Percentiles rank a stretch among this genome's conserved stretches.
phyloP scores from a whole-genome alignment of 1,284 basidiomycete species.

The Xerocomus minutiporus region DNA sequence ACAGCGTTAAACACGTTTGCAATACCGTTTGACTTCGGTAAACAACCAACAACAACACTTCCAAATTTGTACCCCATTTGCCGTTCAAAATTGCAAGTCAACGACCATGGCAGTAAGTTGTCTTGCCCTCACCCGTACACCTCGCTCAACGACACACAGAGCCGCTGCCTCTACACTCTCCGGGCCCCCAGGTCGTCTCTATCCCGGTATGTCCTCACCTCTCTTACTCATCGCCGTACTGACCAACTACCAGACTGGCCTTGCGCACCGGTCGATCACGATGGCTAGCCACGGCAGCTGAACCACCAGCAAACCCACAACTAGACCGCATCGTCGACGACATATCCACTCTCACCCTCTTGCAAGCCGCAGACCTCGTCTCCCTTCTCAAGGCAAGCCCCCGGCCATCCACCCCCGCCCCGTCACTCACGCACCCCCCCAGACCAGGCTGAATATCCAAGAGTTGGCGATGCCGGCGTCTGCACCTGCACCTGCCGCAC shows the following conservation, averaged over 20 bases:
- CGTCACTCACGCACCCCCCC: background rate
- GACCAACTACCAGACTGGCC: background rate
- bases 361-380: constrained; percentile 98
- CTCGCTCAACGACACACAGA: too few relatives aligned
- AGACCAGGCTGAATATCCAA: constrained; percentile 95
- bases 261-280: constrained; percentile 13
- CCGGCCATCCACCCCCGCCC: too few relatives aligned
- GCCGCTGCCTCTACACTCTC: background rate
- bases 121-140: too few relatives aligned
- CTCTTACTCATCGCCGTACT: background rate
- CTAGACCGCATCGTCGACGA: constrained; percentile 88
- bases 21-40: background rate
- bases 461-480: constrained; percentile 92
- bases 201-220: background rate
- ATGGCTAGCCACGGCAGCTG: constrained; percentile 44
- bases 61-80: background rate
- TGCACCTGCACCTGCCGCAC: constrained; percentile 40
- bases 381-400: constrained; percentile 73
- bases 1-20: too few relatives aligned
- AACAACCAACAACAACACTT: background rate
- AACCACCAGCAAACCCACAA: constrained; percentile 58
- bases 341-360: constrained; percentile 84
- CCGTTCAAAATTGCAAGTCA: too few relatives aligned
- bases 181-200: background rate
- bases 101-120: too few relatives aligned